phyloP scores from a whole-genome alignment of 768 basidiomycete genomes.

The Mrakia blollopis region DNA sequence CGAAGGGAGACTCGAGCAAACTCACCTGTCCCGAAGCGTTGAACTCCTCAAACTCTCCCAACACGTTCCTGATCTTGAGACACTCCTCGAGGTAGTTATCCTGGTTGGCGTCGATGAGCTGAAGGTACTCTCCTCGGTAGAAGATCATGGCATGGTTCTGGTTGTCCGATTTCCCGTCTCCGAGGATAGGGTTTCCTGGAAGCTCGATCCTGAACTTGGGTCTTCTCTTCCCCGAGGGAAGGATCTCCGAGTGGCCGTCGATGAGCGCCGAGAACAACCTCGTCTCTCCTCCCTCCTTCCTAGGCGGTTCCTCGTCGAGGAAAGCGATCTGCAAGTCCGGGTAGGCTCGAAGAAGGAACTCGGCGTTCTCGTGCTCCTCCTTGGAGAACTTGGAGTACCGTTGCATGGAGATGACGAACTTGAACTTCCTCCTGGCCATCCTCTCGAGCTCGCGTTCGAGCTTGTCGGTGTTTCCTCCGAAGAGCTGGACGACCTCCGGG shows the following conservation, averaged over 20 bases:
- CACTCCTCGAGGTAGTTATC: slow-evolving; percentile 99
- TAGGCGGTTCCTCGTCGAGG: slow-evolving; percentile 87
- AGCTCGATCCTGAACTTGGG: slow-evolving; percentile 99
- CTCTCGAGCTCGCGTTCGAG: slow-evolving; percentile 93
- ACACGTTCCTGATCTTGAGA: slow-evolving; percentile 97
- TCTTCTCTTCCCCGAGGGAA: slow-evolving; percentile 76
- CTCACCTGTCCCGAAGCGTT: slow-evolving; percentile 60
- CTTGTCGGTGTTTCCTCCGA: slow-evolving; percentile 95
- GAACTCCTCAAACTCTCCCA: slow-evolving; percentile 96
- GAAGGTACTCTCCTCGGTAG: slow-evolving; percentile 97
- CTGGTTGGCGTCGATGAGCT: slow-evolving; percentile 99
- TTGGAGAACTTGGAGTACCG: slow-evolving; percentile 99
- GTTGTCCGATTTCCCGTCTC: slow-evolving; percentile 98
- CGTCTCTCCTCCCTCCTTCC: slow-evolving; percentile 91
- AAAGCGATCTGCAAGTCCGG: slow-evolving; percentile 98
- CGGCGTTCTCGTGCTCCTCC: slow-evolving; percentile 98
- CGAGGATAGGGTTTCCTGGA: slow-evolving; percentile 97
- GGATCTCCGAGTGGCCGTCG: slow-evolving; percentile 95
- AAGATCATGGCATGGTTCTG: slow-evolving; percentile 99
- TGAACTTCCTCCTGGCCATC: slow-evolving; percentile 98
- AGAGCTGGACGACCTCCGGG: slow-evolving; percentile 95
- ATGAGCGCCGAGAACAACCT: slow-evolving; percentile 93
- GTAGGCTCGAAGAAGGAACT: slow-evolving; percentile 94
- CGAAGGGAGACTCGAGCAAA: neutral
- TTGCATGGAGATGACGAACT: slow-evolving; percentile 99